A percentile compares a stretch with the other conserved stretches of the same genome.
These are phyloP conservation scores for Fusarium sp. DNA, from an alignment of 2,329 filamentous ascomycete genomes.

Conservation along the genomic window DNA sequence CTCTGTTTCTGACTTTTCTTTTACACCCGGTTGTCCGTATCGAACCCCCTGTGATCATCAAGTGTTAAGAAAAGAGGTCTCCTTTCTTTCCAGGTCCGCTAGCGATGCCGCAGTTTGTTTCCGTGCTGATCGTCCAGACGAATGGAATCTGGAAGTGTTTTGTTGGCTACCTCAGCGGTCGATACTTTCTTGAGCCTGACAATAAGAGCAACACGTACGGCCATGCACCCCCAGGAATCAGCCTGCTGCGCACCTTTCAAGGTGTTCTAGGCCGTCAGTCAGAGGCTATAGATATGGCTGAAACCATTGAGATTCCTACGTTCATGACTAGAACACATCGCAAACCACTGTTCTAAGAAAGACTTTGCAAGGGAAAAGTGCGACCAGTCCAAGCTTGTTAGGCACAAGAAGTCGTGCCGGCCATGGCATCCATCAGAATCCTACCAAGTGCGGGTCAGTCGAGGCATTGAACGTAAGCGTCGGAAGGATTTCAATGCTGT, in stretches of 20 bases:
- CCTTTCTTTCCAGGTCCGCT: slow-evolving; percentile 10
- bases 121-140: slow-evolving; percentile 27
- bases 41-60: slow-evolving; percentile 12
- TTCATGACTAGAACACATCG: slow-evolving; percentile 54
- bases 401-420: slow-evolving; percentile 48
- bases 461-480: slow-evolving; percentile 65
- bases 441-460: slow-evolving; percentile 71
- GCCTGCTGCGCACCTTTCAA: slow-evolving; percentile 53
- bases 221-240: slow-evolving; percentile 56
- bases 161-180: slow-evolving; percentile 19
- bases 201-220: slow-evolving; percentile 15
- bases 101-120: not conserved
- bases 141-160: slow-evolving; percentile 32
- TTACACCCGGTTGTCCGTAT: slow-evolving; percentile 29
- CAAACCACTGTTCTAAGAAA: slow-evolving; percentile 55
- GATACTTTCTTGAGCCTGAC: too few species aligned
- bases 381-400: slow-evolving; percentile 54
- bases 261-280: slow-evolving; percentile 49
- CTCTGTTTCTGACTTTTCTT: slow-evolving; percentile 15
- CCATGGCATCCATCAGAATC: slow-evolving; percentile 66
- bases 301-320: slow-evolving; percentile 40
- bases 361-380: slow-evolving; percentile 56
- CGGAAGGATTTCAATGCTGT: slow-evolving; percentile 64
- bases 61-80: slow-evolving; percentile 22
- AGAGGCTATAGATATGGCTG: slow-evolving; percentile 1